Evolutionary conservation across 306 rosid species (phyloP).

Genomic region (Castanospermum australe): DNA sequence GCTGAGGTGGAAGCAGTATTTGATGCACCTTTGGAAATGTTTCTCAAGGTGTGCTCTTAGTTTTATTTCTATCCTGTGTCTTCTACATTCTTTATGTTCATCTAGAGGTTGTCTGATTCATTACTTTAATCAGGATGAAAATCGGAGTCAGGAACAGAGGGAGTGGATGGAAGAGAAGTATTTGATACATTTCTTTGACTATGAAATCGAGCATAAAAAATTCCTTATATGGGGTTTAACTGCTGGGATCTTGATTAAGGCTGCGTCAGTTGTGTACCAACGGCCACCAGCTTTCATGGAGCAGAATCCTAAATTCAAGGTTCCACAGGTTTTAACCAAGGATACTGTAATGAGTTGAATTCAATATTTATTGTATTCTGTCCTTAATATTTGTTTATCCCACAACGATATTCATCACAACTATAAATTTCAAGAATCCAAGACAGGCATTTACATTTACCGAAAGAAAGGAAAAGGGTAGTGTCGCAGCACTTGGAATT

Average conservation of each 20-base stretch:
- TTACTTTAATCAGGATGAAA: slow-evolving; percentile 73
- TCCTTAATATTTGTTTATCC: slow-evolving; percentile 1
- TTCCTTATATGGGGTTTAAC: slow-evolving; percentile 92
- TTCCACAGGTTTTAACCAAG: slow-evolving; percentile 47
- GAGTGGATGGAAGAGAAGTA: slow-evolving; percentile 94
- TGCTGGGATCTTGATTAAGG: slow-evolving; percentile 90
- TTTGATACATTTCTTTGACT: slow-evolving; percentile 77
- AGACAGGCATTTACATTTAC: not conserved
- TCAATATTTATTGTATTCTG: slow-evolving; percentile 13
- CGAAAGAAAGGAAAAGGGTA: slow-evolving; percentile 27
- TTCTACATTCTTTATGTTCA: not conserved
- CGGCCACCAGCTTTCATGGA: slow-evolving; percentile 77
- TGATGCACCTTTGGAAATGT: slow-evolving; percentile 95
- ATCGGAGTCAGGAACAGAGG: slow-evolving; percentile 69
- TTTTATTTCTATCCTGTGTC: not conserved
- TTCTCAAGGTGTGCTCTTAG: slow-evolving; percentile 64
- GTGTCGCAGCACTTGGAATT: not conserved
- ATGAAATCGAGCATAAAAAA: slow-evolving; percentile 51
- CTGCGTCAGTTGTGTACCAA: slow-evolving; percentile 81
- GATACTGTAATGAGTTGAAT: slow-evolving; percentile 49
- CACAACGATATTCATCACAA: slow-evolving; percentile 2
- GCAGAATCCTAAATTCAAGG: slow-evolving; percentile 78
- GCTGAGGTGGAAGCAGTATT: slow-evolving; percentile 86
- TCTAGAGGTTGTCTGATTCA: not conserved
- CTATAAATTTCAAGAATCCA: not conserved